Evolutionary conservation across 2,329 filamentous ascomycete species (phyloP), one percentile per base, ranked within the genome.

Genomic region (Diplocarpon mali): DNA sequence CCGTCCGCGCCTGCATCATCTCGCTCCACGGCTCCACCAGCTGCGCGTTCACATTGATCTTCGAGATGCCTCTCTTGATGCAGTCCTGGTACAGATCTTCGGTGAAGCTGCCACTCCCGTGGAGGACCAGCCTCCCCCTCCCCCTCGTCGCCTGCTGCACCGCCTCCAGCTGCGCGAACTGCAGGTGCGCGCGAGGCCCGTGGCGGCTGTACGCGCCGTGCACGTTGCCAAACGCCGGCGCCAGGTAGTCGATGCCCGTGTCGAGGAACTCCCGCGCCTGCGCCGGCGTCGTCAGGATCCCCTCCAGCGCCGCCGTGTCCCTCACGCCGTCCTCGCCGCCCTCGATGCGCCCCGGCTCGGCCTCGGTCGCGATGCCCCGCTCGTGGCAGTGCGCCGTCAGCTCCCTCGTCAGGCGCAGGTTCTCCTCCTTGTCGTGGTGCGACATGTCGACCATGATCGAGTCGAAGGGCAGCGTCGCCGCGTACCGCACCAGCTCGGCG

Each of bases 371-470:
- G 46, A 85, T 83, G 2, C 78, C 78, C 30, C 74, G 68, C 52
- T 66, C 75, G 57, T 82, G 73, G 36, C 53, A 51, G 46, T 50
- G 51, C 17, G 51, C 45, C 6, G 52, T 48, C 57, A 81, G 83
- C 57, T 80, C 78, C 13, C 62, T 64, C 8, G 78, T 77, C 44
- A 84, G 62, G 51, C 82, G 75, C 35, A 87, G 65, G 57, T 86
- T 86, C 64, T 85, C 80, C 40, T 72, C 78, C 55, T 77, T 78
- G 52, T 83, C 79, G 56, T 82, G 77, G 60, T 85, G 81, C 44
- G 71, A 77, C 80, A 86, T 86, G 62, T 86, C 83, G 0, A 86
- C 75, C 81, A 86, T 85, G 59, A 86, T 84, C 39, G 69, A 73
- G 60, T 85, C 82, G 51, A 85, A 85, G 0, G 70, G 70, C 16